A percentile compares a stretch with the other conserved stretches of the same genome.
phyloP scores from a whole-genome alignment of 768 basidiomycete genomes.

The Pulveroboletus sp. region DNA sequence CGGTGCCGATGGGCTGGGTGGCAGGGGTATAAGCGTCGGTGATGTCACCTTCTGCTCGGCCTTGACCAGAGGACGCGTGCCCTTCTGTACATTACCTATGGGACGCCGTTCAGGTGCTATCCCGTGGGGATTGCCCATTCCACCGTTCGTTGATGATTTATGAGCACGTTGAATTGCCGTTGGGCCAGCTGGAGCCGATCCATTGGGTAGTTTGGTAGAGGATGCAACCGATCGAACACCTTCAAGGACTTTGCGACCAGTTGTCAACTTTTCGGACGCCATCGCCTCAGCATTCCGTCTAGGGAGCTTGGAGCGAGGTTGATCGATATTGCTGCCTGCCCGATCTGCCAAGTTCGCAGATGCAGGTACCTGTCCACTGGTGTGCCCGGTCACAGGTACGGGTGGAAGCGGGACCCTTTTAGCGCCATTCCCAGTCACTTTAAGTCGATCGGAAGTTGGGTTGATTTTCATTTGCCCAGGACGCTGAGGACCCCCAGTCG shows the following conservation, averaged over 20 bases:
- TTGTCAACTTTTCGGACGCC: background rate
- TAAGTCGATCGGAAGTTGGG: slow-evolving; percentile 20
- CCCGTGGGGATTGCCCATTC: background rate
- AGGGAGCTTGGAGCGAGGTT: slow-evolving; percentile 10
- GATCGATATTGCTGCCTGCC: background rate
- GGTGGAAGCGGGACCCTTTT: slow-evolving; percentile 31
- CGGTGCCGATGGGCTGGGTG: slow-evolving; percentile 18
- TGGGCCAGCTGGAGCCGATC: background rate
- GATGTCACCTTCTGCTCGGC: slow-evolving; percentile 10
- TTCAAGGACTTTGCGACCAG: slow-evolving; percentile 9
- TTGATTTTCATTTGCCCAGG: slow-evolving; percentile 23
- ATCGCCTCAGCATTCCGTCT: slow-evolving; percentile 1
- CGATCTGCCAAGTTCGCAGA: slow-evolving; percentile 1
- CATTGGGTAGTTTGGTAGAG: slow-evolving; percentile 8
- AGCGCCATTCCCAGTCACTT: slow-evolving; percentile 27
- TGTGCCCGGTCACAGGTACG: background rate
- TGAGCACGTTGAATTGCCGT: slow-evolving; percentile 4
- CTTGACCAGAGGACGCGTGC: slow-evolving; percentile 11
- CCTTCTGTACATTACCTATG: slow-evolving; percentile 3
- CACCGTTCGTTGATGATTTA: slow-evolving; percentile 10
- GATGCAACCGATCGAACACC: slow-evolving; percentile 1
- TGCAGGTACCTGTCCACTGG: slow-evolving; percentile 1
- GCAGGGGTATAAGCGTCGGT: slow-evolving; percentile 17
- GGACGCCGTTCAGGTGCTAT: slow-evolving; percentile 9
- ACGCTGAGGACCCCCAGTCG: slow-evolving; percentile 22